Evolutionary conservation across 2,329 filamentous ascomycete species (phyloP), one percentile per base, ranked within the genome.

Genomic region (Aspergillus amoenus): DNA sequence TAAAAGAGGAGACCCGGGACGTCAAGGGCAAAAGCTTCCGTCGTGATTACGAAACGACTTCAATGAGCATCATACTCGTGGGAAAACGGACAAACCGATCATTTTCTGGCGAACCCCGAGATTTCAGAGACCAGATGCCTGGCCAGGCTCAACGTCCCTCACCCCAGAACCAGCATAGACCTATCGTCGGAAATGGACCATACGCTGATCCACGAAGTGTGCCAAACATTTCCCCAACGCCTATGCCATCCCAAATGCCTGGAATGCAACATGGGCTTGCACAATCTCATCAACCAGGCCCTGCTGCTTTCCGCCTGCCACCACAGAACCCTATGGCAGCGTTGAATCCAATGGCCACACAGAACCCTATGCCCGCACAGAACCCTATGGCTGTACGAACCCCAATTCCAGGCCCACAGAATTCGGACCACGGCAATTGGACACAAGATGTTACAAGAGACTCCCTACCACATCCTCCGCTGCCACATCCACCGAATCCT

Each of bases 41-140:
- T 32, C 64, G 60, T n/a, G 66, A 70, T 46, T 69, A 69, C 15
- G 68, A 73, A 24, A 72, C 67, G 12, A 56, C 66, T 27, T 69
- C 66, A 4, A 70, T 76, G 66, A 64, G 72, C 27, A 60, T 76
- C n/a, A 66, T 76, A 12, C 55, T 75, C 27, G 61, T 69, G 64
- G 67, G 68, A 46, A 68, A 66, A 46, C 61, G 72, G 3, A 52
- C 65, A 40, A 56, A 56, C 15, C 57, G 58, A 3, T 53, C 64
- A 12, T 58, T 61, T 44, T 57, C 56, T 11, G 60, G 62, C 44
- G 53, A 60, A 17, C 18, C 49, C 8, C 58, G 55, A 27, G 56
- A 60, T 15, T 15, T 52, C n/a, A 61, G 59, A 39, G 55, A 61
- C 24, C 55, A 44, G 30, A 49, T 57, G 15, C 54, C 50, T 3